Base-by-base conservation (phyloP, 2,329 filamentous ascomycete genomes). In the Scopulariopsis brevicaulis region DNA sequence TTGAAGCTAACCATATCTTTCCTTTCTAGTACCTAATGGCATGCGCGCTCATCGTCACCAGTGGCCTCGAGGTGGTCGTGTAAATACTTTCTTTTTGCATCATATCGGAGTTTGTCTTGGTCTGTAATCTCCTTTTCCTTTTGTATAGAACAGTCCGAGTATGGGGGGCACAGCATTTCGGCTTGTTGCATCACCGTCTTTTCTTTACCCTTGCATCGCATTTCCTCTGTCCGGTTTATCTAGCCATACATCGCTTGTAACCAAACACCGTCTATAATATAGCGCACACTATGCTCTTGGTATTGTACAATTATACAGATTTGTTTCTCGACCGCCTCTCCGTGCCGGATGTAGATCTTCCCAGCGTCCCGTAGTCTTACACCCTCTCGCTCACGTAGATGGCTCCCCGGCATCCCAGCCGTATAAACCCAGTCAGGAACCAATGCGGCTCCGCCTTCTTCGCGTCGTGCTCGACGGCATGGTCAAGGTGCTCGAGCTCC, bases 401-500 rank as follows among this genome's bases (percentile, higher is more conserved):
- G 0, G 94, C 94, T 0, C 90, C 87, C 62, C 89, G 81, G 71
- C 94, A 99, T 1, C 94, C 94, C n/a, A 88, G 83, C 57, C 92
- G 80, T 65, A 99, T 96, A 8, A 92, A 80, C 52, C 87, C 88
- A 0, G 91, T 96, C 62, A 99, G 75, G 58, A 96, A 73, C 77
- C 93, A 92, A 70, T 97, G 93, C 34, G 93, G 92, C 70, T 86
- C 83, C 6, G 94, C 94, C 72, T 91, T 84, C 71, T 94, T 90
- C 2, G 92, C 87, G 73, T 97, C 93, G 67, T 97, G 87, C 69
- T 94, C 87, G 22, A 99, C 87, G 0, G 94, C 94, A 74, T 96
- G 89, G 70, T 99, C 94, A 63, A 99, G 74, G 76, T 99, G 94
- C 77, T 99, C 94, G 59, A 99, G 74, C 74, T 99, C 94, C 74